These are phyloP conservation scores for Cryptococcus sp. DNA, from an alignment of 1,284 basidiomycete species.

Conservation along the genomic window DNA sequence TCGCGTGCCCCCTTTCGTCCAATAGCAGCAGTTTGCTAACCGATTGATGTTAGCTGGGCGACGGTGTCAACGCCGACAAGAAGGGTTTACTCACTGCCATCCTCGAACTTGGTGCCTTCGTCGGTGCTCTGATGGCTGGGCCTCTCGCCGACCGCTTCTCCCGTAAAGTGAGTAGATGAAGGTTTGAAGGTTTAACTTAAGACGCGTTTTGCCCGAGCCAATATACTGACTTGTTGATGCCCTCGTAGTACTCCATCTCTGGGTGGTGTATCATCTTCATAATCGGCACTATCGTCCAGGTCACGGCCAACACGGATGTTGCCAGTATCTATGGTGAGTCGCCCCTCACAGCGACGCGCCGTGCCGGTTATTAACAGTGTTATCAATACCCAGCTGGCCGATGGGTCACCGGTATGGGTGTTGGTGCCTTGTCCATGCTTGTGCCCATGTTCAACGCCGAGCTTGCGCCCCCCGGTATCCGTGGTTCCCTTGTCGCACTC, in stretches of 20 bases:
- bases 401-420: constrained; percentile 46
- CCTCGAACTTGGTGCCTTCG: constrained; percentile 43
- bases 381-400: constrained; percentile 36
- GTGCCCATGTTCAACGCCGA: constrained; percentile 64
- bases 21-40: background rate
- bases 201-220: too few species aligned
- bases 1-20: background rate
- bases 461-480: constrained; percentile 74
- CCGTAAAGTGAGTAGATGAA: constrained; percentile 32
- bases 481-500: constrained; percentile 73
- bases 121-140: constrained; percentile 44
- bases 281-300: constrained; percentile 41
- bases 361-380: too few species aligned
- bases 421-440: constrained; percentile 47
- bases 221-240: too few species aligned
- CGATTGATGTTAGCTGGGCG: constrained; percentile 1
- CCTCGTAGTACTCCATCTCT: constrained; percentile 38
- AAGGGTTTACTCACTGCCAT: constrained; percentile 41
- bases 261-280: constrained; percentile 47
- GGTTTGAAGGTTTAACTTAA: background rate
- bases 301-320: constrained; percentile 32
- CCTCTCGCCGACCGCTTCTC: constrained; percentile 42
- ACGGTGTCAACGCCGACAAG: constrained; percentile 13
- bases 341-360: background rate
- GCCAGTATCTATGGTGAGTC: constrained; percentile 42